These are phyloP conservation scores for Hericium coralloides DNA, from an alignment of 768 basidiomycete genomes.

Conservation along the genomic window DNA sequence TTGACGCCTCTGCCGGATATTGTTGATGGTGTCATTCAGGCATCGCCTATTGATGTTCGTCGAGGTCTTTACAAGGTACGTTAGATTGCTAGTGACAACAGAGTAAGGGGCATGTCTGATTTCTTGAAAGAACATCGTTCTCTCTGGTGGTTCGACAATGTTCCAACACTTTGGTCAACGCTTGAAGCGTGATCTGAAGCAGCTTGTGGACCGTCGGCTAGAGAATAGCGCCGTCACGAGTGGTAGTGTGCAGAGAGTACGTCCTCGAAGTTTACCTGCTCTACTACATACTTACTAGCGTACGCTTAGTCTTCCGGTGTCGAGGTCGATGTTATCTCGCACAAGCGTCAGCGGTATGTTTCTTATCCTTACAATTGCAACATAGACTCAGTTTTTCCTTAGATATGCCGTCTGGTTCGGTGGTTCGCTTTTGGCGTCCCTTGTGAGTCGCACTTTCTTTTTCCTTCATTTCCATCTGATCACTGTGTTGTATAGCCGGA, in stretches of 20 bases:
- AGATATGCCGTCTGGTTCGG: slow-evolving; percentile 98
- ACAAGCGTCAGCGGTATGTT: slow-evolving; percentile 86
- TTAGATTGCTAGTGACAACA: background rate
- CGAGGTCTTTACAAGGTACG: slow-evolving; percentile 89
- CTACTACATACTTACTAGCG: background rate
- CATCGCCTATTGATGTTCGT: slow-evolving; percentile 94
- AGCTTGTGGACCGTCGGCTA: slow-evolving; percentile 85
- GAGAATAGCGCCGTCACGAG: slow-evolving; percentile 67
- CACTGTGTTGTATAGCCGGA: slow-evolving; percentile 53
- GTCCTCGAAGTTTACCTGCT: slow-evolving; percentile 11
- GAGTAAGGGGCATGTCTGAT: slow-evolving; percentile 28
- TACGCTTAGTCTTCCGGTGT: slow-evolving; percentile 78
- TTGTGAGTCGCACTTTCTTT: slow-evolving; percentile 42
- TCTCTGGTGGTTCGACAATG: slow-evolving; percentile 98
- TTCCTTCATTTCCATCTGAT: background rate
- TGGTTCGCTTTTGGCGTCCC: slow-evolving; percentile 86
- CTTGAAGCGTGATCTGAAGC: slow-evolving; percentile 91
- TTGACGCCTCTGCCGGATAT: slow-evolving; percentile 92
- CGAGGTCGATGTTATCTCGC: slow-evolving; percentile 96
- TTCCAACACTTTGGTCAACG: slow-evolving; percentile 98
- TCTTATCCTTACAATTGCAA: background rate
- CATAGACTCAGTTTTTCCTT: background rate
- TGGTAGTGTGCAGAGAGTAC: slow-evolving; percentile 68
- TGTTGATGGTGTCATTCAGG: slow-evolving; percentile 92
- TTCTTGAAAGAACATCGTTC: slow-evolving; percentile 75